These are phyloP conservation scores for Salicornia ramosissima DNA, from an alignment of 148 eudicot genomes.

Conservation along the genomic window DNA sequence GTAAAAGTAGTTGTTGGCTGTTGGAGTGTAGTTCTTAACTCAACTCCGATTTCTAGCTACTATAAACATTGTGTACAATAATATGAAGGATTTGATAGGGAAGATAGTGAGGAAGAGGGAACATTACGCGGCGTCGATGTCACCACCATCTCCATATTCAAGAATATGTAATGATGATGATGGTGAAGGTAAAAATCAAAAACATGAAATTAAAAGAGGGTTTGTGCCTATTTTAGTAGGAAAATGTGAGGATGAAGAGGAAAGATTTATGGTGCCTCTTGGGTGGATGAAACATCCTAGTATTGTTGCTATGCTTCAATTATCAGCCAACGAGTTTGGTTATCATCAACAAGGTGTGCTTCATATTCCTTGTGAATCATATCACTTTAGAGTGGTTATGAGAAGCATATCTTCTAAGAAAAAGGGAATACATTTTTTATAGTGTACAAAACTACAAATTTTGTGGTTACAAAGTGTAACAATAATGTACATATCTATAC, in stretches of 20 bases:
- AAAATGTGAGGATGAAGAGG: slow-evolving; percentile 10
- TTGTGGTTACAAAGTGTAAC: too few species aligned
- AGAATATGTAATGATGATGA: background rate
- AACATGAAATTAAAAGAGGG: slow-evolving; percentile 4
- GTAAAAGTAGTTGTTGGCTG: too few species aligned
- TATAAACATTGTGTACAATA: too few species aligned
- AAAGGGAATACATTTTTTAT: background rate
- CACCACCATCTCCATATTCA: slow-evolving; percentile 10
- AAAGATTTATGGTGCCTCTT: slow-evolving; percentile 24
- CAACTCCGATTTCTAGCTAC: too few species aligned
- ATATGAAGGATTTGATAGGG: slow-evolving; percentile 17
- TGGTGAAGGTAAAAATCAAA: background rate
- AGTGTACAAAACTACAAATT: background rate
- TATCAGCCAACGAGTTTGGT: slow-evolving; percentile 15
- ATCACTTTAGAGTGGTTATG: slow-evolving; percentile 6
- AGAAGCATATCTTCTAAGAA: background rate
- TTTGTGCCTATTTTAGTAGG: slow-evolving; percentile 22
- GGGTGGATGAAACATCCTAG: slow-evolving; percentile 16
- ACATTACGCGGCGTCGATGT: background rate
- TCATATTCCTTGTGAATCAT: slow-evolving; percentile 18
- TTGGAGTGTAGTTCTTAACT: too few species aligned
- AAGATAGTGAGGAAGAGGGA: slow-evolving; percentile 18
- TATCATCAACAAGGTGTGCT: slow-evolving; percentile 20
- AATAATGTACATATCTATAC: too few species aligned
- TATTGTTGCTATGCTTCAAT: slow-evolving; percentile 14